A percentile compares a stretch with the other conserved stretches of the same genome.
Evolutionary conservation across 1,139 yeast species (phyloP).

Genomic region (Saccharomyces hybrid): DNA sequence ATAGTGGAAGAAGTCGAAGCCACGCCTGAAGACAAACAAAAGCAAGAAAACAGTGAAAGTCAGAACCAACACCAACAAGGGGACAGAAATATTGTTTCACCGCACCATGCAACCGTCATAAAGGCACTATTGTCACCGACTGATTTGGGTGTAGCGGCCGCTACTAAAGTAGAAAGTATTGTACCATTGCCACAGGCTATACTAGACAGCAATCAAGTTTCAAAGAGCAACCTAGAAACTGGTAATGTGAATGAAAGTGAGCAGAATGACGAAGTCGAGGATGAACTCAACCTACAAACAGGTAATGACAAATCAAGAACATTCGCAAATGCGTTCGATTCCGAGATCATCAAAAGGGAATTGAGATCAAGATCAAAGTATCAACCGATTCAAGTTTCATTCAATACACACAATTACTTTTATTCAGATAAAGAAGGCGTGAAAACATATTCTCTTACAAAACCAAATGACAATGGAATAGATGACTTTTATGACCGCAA

Average conservation of each 20-base stretch:
- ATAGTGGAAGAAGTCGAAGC: neutral
- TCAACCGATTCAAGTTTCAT: constrained; percentile 13
- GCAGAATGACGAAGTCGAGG: neutral
- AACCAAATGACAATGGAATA: neutral
- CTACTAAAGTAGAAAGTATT: constrained; percentile 9
- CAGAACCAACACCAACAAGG: neutral
- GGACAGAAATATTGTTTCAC: neutral
- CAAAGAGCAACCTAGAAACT: neutral
- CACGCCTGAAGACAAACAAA: neutral
- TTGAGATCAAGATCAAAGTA: constrained; percentile 7
- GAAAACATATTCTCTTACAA: neutral
- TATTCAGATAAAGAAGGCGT: constrained; percentile 3
- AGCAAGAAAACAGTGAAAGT: neutral
- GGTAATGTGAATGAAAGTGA: neutral
- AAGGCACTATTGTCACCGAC: constrained; percentile 23
- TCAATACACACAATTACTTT: constrained; percentile 17
- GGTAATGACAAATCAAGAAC: neutral
- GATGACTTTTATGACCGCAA: constrained; percentile 1
- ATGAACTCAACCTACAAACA: neutral
- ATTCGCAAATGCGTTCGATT: neutral
- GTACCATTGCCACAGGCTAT: neutral
- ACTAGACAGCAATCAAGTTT: neutral
- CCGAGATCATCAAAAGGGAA: constrained; percentile 2
- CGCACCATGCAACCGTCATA: constrained; percentile 7
- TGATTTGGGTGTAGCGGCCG: constrained; percentile 23